phyloP scores from a whole-genome alignment of 441 rosid species.

The Viola pubescens region DNA sequence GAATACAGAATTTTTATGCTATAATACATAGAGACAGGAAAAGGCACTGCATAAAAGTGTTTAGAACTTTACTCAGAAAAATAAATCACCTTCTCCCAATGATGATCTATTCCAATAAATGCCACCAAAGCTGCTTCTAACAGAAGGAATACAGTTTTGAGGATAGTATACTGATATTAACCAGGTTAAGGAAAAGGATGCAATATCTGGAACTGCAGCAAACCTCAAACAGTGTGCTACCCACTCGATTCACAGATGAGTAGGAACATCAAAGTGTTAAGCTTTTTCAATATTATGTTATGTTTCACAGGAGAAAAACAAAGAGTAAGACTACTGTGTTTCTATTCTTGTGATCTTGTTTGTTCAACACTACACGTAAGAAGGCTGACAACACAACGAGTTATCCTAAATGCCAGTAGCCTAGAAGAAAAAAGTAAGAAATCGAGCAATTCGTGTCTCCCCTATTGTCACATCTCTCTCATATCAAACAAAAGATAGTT shows the following conservation, averaged over 20 bases:
- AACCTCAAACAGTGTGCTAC: neutral
- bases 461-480: too few species aligned
- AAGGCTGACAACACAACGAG: too few species aligned
- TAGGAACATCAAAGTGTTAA: too few species aligned
- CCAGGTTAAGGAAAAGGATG: constrained; percentile 20
- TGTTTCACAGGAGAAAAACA: too few species aligned
- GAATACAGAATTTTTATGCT: neutral
- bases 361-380: too few species aligned
- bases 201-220: neutral
- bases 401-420: too few species aligned
- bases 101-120: constrained; percentile 70
- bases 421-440: too few species aligned
- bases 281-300: too few species aligned
- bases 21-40: constrained; percentile 4
- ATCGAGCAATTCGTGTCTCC: too few species aligned
- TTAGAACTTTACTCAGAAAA: constrained; percentile 13
- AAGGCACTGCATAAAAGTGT: neutral
- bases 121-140: constrained; percentile 75
- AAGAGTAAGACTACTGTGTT: too few species aligned
- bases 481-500: too few species aligned
- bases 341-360: too few species aligned
- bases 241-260: neutral
- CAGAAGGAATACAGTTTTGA: constrained; percentile 47
- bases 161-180: constrained; percentile 44
- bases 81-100: constrained; percentile 57